Percentiles rank a stretch among this genome's conserved stretches.
phyloP scores from a whole-genome alignment of 139 green algal genomes.

The Chlorella sp. region DNA sequence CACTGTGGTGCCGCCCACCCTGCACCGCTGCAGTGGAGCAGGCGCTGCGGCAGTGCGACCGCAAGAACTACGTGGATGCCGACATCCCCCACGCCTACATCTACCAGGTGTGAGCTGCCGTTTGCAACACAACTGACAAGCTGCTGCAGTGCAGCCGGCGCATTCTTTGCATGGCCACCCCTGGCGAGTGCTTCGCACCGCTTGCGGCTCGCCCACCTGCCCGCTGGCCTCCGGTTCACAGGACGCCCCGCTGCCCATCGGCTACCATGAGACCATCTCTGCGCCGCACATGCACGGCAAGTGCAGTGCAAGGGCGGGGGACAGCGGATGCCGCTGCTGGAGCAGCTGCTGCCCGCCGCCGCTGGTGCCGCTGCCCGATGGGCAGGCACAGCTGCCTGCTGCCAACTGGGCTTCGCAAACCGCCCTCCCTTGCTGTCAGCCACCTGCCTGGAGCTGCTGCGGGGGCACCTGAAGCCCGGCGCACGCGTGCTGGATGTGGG shows the following conservation, averaged over 20 bases:
- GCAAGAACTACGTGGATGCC: slow-evolving; percentile 1
- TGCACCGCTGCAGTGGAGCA: not conserved
- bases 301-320: not conserved
- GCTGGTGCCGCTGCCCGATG: too few species aligned
- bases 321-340: too few species aligned
- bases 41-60: slow-evolving; percentile 14
- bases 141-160: not conserved
- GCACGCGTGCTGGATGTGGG: slow-evolving; percentile 90
- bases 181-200: too few species aligned
- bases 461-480: slow-evolving; percentile 67
- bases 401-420: not conserved
- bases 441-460: slow-evolving; percentile 87
- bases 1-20: not conserved
- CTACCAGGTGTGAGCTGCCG: not conserved
- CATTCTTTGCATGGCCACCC: not conserved
- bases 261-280: slow-evolving; percentile 79
- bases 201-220: too few species aligned
- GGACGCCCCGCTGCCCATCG: slow-evolving; percentile 41
- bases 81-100: slow-evolving; percentile 2
- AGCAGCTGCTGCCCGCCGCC: not conserved
- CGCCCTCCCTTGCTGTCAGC: not conserved
- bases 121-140: too few species aligned
- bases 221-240: not conserved
- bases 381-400: not conserved
- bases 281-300: slow-evolving; percentile 96